phyloP scores from a whole-genome alignment of 2,329 filamentous ascomycete genomes.

The Fusarium subglutinans region DNA sequence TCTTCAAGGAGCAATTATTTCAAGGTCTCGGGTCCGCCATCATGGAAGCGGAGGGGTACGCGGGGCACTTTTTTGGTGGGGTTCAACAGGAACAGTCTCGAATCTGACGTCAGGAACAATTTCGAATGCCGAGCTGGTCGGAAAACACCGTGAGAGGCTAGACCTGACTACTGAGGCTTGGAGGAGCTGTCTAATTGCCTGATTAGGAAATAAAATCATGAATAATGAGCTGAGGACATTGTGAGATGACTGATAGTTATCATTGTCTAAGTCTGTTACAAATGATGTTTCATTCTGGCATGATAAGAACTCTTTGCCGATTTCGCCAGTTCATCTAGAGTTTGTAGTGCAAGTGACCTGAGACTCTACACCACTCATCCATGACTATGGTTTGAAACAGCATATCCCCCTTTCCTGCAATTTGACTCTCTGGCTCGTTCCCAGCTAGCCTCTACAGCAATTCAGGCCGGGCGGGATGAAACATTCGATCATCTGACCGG shows the following conservation, averaged over 20 bases:
- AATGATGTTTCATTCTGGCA: not conserved
- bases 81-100: constrained; percentile 15
- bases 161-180: not conserved
- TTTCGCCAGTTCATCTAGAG: not conserved
- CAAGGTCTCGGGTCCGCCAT: not conserved
- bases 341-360: not conserved
- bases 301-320: not conserved
- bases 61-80: constrained; percentile 40
- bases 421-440: not conserved
- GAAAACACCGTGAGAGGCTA: constrained; percentile 15
- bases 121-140: constrained; percentile 9
- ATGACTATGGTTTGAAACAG: not conserved
- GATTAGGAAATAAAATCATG: not conserved
- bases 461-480: not conserved
- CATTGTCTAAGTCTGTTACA: not conserved
- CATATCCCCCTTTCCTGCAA: not conserved
- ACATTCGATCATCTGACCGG: not conserved
- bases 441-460: not conserved
- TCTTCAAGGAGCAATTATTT: constrained; percentile 19
- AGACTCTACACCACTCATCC: not conserved
- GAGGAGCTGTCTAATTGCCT: not conserved
- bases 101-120: constrained; percentile 41
- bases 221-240: not conserved
- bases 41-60: constrained; percentile 45
- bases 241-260: not conserved